Conservation (phyloP, 768 basidiomycete genomes). For the Panus rudis region DNA sequence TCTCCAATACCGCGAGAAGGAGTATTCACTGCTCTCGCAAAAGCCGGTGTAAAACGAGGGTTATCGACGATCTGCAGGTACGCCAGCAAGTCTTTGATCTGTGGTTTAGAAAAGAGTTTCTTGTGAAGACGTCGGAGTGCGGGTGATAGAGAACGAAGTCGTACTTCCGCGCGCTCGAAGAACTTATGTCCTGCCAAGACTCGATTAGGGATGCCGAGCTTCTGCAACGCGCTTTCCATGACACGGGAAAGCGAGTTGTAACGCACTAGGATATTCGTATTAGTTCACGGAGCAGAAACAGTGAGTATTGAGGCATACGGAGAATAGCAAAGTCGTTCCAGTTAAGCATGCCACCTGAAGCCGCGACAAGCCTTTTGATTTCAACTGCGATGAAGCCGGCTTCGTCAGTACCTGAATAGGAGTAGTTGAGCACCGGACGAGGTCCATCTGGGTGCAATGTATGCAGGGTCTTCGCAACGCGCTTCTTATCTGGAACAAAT, state of each 20-base stretch:
- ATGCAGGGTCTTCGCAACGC: slow-evolving; percentile 67
- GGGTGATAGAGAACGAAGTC: slow-evolving; percentile 8
- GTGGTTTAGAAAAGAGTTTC: background rate
- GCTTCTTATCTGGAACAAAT: slow-evolving; percentile 63
- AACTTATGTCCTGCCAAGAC: slow-evolving; percentile 80
- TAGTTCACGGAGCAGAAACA: background rate
- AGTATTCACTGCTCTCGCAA: slow-evolving; percentile 63
- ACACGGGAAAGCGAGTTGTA: slow-evolving; percentile 74
- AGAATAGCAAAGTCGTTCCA: slow-evolving; percentile 82
- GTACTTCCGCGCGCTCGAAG: slow-evolving; percentile 76
- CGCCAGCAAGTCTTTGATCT: slow-evolving; percentile 78
- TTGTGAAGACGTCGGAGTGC: background rate
- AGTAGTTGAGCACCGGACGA: slow-evolving; percentile 49
- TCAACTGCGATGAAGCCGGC: slow-evolving; percentile 67
- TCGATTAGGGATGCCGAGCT: slow-evolving; percentile 68
- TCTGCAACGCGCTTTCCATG: slow-evolving; percentile 71
- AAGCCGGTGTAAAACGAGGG: slow-evolving; percentile 56
- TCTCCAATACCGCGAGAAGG: slow-evolving; percentile 72
- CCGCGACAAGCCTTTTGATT: slow-evolving; percentile 70
- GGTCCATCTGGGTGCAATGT: slow-evolving; percentile 61
- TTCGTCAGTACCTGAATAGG: slow-evolving; percentile 53
- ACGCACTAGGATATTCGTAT: slow-evolving; percentile 49
- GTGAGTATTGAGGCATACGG: slow-evolving; percentile 34
- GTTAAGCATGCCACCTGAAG: slow-evolving; percentile 60
- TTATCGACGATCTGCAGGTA: slow-evolving; percentile 84